These are phyloP conservation scores for Solanum hybrid DNA, from an alignment of 305 asterid genomes.

Conservation along the genomic window DNA sequence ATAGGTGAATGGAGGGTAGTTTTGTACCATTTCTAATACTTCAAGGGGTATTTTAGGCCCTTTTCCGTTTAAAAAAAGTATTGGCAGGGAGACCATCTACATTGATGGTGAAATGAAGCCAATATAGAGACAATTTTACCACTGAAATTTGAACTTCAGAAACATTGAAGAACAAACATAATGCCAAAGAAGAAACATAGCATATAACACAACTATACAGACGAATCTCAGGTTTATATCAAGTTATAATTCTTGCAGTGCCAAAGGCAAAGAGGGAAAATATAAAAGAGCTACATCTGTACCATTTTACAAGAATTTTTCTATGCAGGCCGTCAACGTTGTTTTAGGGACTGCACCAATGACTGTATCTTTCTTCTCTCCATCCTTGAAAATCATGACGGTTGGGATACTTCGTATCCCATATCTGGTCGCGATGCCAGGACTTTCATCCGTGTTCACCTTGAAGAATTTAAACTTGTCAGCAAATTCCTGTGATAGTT, in stretches of 20 bases:
- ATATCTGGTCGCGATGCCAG: slow-evolving; percentile 62
- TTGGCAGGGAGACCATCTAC: background rate
- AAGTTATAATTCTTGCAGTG: background rate
- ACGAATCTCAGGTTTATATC: background rate
- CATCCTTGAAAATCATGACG: slow-evolving; percentile 61
- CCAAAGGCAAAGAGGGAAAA: background rate
- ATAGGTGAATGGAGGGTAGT: too few relatives aligned
- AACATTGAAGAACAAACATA: background rate
- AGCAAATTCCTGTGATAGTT: slow-evolving; percentile 52
- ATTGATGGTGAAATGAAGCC: background rate
- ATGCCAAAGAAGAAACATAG: background rate
- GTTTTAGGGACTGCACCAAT: slow-evolving; percentile 88
- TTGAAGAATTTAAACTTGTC: slow-evolving; percentile 78
- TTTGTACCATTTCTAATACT: too few relatives aligned
- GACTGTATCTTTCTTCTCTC: slow-evolving; percentile 78
- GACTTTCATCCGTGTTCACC: slow-evolving; percentile 79
- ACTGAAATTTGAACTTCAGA: background rate
- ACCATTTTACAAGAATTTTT: slow-evolving; percentile 52
- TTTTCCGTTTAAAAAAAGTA: background rate
- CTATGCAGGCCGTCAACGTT: slow-evolving; percentile 58
- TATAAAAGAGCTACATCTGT: background rate
- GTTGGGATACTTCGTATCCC: slow-evolving; percentile 95
- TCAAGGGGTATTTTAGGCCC: too few relatives aligned
- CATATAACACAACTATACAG: background rate
- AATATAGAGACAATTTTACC: background rate